These are phyloP conservation scores for Evansstolkia leycettana DNA, from an alignment of 495 filamentous ascomycete genomes.

Conservation along the genomic window DNA sequence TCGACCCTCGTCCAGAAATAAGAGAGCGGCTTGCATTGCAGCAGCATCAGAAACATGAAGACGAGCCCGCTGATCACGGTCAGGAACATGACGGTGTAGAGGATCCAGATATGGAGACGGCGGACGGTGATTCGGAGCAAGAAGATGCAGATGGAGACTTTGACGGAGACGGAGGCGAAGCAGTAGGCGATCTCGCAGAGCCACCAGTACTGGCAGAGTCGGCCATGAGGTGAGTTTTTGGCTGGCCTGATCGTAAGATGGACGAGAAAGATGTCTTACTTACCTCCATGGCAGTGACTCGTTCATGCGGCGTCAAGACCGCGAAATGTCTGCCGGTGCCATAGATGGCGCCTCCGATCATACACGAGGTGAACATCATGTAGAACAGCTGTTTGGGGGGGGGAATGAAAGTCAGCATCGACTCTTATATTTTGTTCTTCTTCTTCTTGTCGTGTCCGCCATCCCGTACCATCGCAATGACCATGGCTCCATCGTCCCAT, in stretches of 20 bases:
- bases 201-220: slow-evolving; percentile 23
- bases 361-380: slow-evolving; percentile 25
- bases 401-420: no score
- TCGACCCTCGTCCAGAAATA: slow-evolving; percentile 27
- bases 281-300: slow-evolving; percentile 28
- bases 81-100: slow-evolving; percentile 26
- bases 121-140: slow-evolving; percentile 32
- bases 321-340: slow-evolving; percentile 23
- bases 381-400: slow-evolving; percentile 24
- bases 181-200: slow-evolving; percentile 32
- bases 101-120: slow-evolving; percentile 20
- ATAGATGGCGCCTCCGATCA: slow-evolving; percentile 27
- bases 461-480: slow-evolving; percentile 22
- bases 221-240: background rate
- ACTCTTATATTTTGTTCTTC: slow-evolving; percentile 2
- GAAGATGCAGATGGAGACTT: slow-evolving; percentile 34
- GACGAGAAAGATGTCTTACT: background rate
- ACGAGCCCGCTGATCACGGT: slow-evolving; percentile 22
- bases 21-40: slow-evolving; percentile 29
- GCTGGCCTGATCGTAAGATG: background rate
- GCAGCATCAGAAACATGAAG: slow-evolving; percentile 28
- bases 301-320: slow-evolving; percentile 11
- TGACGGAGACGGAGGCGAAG: slow-evolving; percentile 27
- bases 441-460: background rate
- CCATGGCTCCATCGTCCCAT: slow-evolving; percentile 30